Evolutionary conservation across 1,139 yeast species (phyloP).

Genomic region (Debaryomyces fabryi): DNA sequence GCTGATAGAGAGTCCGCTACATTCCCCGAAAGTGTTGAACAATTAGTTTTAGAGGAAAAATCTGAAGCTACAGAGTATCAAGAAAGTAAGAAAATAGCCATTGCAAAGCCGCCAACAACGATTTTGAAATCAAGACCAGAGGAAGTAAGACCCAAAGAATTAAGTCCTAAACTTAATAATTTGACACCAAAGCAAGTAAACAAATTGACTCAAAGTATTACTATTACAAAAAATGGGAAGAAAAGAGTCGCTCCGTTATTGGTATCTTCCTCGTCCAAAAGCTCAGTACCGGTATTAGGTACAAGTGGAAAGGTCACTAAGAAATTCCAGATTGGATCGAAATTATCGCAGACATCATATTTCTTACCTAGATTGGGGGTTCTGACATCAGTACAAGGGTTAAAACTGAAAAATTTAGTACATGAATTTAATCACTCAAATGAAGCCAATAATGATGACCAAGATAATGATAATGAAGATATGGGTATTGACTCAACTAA

Average conservation of each 20-base stretch:
- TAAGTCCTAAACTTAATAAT: slow-evolving; percentile 13
- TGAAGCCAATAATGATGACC: slow-evolving; percentile 29
- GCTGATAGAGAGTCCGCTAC: slow-evolving; percentile 82
- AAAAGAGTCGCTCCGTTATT: slow-evolving; percentile 85
- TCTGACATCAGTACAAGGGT: slow-evolving; percentile 50
- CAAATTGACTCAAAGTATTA: slow-evolving; percentile 36
- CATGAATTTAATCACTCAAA: slow-evolving; percentile 14
- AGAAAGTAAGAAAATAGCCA: slow-evolving; percentile 2
- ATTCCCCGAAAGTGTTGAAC: slow-evolving; percentile 86
- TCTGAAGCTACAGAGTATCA: slow-evolving; percentile 27
- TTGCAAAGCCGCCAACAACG: slow-evolving; percentile 8
- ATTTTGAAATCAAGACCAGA: slow-evolving; percentile 5
- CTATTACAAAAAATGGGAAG: slow-evolving; percentile 76
- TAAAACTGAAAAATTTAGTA: slow-evolving; percentile 26
- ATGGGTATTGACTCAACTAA: slow-evolving; percentile 36
- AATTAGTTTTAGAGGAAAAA: slow-evolving; percentile 69
- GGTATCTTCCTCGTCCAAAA: slow-evolving; percentile 53
- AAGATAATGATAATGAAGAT: slow-evolving; percentile 48
- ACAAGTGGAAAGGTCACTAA: slow-evolving; percentile 16
- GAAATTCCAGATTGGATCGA: slow-evolving; percentile 26
- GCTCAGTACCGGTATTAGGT: slow-evolving; percentile 16
- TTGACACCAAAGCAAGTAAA: slow-evolving; percentile 20
- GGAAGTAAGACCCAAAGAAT: slow-evolving; percentile 9
- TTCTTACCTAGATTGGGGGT: slow-evolving; percentile 51
- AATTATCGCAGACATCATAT: slow-evolving; percentile 45